Percentiles rank a stretch among this genome's conserved stretches.
These are phyloP conservation scores for Bremia lactucae DNA, from an alignment of 352 stramenopile species.

Conservation along the genomic window DNA sequence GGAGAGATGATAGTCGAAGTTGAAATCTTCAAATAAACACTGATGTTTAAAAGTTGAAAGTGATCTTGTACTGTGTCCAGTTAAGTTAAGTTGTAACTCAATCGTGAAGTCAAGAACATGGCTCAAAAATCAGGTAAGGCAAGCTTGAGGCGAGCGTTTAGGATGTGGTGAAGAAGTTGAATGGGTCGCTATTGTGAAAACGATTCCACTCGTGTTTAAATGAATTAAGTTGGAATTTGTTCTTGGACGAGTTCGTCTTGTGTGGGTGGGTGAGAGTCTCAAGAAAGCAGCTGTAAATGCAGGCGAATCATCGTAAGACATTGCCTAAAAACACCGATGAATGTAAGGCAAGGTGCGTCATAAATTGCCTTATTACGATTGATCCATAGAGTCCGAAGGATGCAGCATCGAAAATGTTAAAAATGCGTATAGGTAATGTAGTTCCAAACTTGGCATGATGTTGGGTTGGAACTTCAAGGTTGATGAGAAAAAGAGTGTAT, in stretches of 20 bases:
- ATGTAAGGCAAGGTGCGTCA: background rate
- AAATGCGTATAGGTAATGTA: background rate
- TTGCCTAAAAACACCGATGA: too few species aligned
- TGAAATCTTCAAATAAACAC: too few species aligned
- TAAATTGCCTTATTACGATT: slow-evolving; percentile 8
- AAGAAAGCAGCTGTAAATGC: slow-evolving; percentile 2
- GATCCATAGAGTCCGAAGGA: slow-evolving; percentile 7
- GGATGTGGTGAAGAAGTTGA: background rate
- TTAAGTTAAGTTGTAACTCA: too few species aligned
- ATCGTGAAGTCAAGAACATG: too few species aligned
- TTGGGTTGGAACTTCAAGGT: background rate
- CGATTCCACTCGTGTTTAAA: background rate
- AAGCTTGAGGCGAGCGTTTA: background rate
- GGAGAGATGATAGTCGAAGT: too few species aligned
- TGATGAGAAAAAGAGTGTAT: background rate
- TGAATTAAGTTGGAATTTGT: background rate
- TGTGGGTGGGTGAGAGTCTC: background rate
- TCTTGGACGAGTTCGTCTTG: background rate
- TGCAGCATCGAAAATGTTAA: slow-evolving; percentile 3
- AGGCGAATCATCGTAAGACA: slow-evolving; percentile 1
- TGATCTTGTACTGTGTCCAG: too few species aligned
- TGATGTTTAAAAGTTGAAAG: too few species aligned
- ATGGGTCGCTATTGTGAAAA: background rate
- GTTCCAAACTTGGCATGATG: background rate
- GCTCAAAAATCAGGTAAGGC: background rate